Evolutionary conservation across 2,329 filamentous ascomycete genomes (phyloP).

Genomic region (Cephalotrichum gorgonifer): DNA sequence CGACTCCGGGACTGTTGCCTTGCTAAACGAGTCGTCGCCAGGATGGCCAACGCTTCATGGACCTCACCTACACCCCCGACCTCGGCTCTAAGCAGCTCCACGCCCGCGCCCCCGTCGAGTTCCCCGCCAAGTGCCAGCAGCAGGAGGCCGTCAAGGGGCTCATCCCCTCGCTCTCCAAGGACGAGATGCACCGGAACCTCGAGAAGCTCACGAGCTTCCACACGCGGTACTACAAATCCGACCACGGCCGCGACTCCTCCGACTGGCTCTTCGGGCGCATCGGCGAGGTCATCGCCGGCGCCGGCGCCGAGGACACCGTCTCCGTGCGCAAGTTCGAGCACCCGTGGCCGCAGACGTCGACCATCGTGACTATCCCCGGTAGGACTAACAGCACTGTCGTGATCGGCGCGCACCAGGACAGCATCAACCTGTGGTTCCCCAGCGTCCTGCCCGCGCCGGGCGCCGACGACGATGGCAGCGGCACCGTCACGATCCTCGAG

Average conservation of each 20-base stretch:
- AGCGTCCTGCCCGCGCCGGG: slow-evolving; percentile 77
- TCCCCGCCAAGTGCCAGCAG: slow-evolving; percentile 55
- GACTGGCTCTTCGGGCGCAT: slow-evolving; percentile 77
- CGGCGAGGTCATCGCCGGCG: slow-evolving; percentile 56
- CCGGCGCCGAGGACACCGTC: slow-evolving; percentile 59
- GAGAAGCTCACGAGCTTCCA: slow-evolving; percentile 71
- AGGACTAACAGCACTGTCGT: slow-evolving; percentile 74
- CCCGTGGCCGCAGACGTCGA: slow-evolving; percentile 78
- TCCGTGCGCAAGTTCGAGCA: slow-evolving; percentile 67
- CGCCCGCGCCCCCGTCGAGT: slow-evolving; percentile 34
- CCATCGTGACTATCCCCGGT: slow-evolving; percentile 87
- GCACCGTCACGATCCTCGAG: slow-evolving; percentile 90
- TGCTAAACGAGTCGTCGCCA: slow-evolving; percentile 22
- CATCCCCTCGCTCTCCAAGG: slow-evolving; percentile 59
- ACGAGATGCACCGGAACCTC: slow-evolving; percentile 67
- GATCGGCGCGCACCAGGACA: slow-evolving; percentile 88
- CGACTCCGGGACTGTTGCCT: background rate
- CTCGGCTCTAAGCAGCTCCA: slow-evolving; percentile 26
- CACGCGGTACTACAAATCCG: slow-evolving; percentile 72
- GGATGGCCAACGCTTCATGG: slow-evolving; percentile 85
- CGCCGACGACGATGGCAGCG: slow-evolving; percentile 91
- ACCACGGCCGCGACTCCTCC: slow-evolving; percentile 72
- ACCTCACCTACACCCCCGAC: slow-evolving; percentile 70
- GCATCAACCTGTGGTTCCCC: slow-evolving; percentile 85
- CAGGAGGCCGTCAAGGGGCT: slow-evolving; percentile 59